Base-by-base conservation (phyloP, 2,329 filamentous ascomycete genomes). In the Aureobasidium sp. region DNA sequence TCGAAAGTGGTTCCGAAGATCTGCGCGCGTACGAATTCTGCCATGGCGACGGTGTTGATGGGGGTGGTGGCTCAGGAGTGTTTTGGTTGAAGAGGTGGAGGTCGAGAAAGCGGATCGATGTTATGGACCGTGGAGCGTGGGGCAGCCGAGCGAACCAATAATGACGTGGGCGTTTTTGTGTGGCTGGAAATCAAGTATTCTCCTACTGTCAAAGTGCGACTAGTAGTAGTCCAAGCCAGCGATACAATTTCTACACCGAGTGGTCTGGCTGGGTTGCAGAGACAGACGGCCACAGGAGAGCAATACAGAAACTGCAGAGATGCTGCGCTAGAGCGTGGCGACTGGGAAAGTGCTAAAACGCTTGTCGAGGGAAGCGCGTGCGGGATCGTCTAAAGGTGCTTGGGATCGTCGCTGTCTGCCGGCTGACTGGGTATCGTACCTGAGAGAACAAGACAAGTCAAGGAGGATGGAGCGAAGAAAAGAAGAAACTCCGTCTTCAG, bases 1-100 rank as follows among this genome's bases (percentile, higher is more conserved):
- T 99, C 94, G 75, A 99, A 99, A 70, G 94, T 97, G 66, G 94
- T 99, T 76, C 94, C 94, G 75, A 99, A 99, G 77, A 99, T 97
- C 84, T 97, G 93, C 75, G 93, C 92, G 79, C 94, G 90, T 74
- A 99, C 91, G 79, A 99, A 99, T 84, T 99, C 94, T 77, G 94
- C 94, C 94, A 99, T 97, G 76, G 74, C 87, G 84, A 63, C 65
- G 65, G 66, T 64, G 39, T 59, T 48, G 61, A 27, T 34, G 65
- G 67, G 63, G 41, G 57, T 48, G 60, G 12, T 34, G 41, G 49
- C 7, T 61, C 48, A n/a, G 31, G 29, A 17, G 45, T 34, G 57
- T 22, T 49, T 49, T 29, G 57, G 31, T 60, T 55, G 51, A 36
- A 34, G 45, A 34, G 44, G 29, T 27, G 25, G 56, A 41, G 44